Evolutionary conservation across 768 basidiomycete genomes (phyloP).

Genomic region (Mycena leptocephala): DNA sequence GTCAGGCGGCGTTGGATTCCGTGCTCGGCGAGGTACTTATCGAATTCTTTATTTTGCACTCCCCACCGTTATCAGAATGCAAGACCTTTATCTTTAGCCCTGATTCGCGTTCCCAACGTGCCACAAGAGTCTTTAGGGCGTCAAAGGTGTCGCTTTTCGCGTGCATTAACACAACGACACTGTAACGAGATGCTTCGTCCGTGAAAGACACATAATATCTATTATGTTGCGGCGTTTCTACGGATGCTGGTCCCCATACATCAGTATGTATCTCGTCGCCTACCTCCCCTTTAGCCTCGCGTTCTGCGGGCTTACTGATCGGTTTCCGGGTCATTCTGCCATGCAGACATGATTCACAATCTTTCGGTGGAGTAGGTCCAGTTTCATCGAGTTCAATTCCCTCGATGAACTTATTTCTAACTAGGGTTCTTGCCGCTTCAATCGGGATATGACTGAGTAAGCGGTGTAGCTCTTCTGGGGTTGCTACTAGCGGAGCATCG

Average conservation of each 20-base stretch:
- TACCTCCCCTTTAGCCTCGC: slow-evolving; percentile 35
- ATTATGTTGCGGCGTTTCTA: slow-evolving; percentile 36
- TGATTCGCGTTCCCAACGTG: too few relatives aligned
- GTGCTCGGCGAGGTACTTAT: too few relatives aligned
- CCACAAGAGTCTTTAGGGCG: not conserved
- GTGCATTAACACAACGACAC: slow-evolving; percentile 40
- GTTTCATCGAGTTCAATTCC: slow-evolving; percentile 45
- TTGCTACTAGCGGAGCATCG: slow-evolving; percentile 9
- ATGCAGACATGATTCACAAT: slow-evolving; percentile 48
- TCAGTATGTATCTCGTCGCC: slow-evolving; percentile 51
- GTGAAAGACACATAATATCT: slow-evolving; percentile 52
- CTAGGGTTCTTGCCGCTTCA: slow-evolving; percentile 38
- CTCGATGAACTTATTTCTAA: slow-evolving; percentile 41
- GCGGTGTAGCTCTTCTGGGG: slow-evolving; percentile 41
- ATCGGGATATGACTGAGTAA: slow-evolving; percentile 44
- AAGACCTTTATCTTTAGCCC: too few relatives aligned
- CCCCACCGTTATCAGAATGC: too few relatives aligned
- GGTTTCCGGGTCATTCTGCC: slow-evolving; percentile 47
- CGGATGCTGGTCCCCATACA: slow-evolving; percentile 53
- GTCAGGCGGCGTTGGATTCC: too few relatives aligned
- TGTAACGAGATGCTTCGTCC: slow-evolving; percentile 48
- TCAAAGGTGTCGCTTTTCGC: slow-evolving; percentile 47
- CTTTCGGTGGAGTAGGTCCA: slow-evolving; percentile 26
- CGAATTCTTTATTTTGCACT: too few relatives aligned
- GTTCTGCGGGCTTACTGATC: slow-evolving; percentile 41